Evolutionary conservation across 2,329 filamentous ascomycete species (phyloP).

Genomic region (Arachnomyces sp.): DNA sequence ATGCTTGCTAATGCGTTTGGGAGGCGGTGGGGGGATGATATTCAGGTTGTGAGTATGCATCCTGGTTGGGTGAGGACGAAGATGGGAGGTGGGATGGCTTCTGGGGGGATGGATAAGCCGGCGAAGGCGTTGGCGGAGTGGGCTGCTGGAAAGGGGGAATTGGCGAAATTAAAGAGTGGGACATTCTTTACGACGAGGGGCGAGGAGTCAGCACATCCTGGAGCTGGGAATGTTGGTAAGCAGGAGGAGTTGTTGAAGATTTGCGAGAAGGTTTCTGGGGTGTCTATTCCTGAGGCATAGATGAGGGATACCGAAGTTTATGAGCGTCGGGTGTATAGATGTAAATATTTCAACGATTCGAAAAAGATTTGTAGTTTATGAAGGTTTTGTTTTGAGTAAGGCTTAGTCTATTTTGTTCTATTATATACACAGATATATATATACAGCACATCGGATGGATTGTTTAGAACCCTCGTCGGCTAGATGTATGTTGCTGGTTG

Average conservation of each 20-base stretch:
- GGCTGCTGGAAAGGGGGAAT: constrained; percentile 22
- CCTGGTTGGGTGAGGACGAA: constrained; percentile 51
- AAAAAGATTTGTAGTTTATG: too few relatives aligned
- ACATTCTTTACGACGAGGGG: constrained; percentile 18
- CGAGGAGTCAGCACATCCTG: constrained; percentile 16
- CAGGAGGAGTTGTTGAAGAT: constrained; percentile 23
- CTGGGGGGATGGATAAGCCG: constrained; percentile 41
- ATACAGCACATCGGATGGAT: too few relatives aligned
- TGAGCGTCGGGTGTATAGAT: too few relatives aligned
- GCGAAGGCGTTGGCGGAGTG: constrained; percentile 44
- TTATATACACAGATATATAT: too few relatives aligned
- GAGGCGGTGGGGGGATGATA: constrained; percentile 36
- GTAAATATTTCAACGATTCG: too few relatives aligned
- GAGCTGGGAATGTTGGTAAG: constrained; percentile 20
- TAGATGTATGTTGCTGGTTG: constrained; percentile 1
- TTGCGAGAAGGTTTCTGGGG: constrained; percentile 20
- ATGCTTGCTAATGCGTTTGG: constrained; percentile 51
- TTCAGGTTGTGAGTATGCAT: constrained; percentile 43
- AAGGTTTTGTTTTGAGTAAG: too few relatives aligned
- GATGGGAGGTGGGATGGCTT: constrained; percentile 44
- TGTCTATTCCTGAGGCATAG: constrained; percentile 8
- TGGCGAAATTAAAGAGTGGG: constrained; percentile 16
- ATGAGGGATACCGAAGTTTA: too few relatives aligned
- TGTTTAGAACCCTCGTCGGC: constrained; percentile 1
- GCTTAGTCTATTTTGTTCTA: too few relatives aligned